Evolutionary conservation across 2,329 filamentous ascomycete species (phyloP), one percentile per base, ranked within the genome.

Genomic region (Byssothecium circinans): DNA sequence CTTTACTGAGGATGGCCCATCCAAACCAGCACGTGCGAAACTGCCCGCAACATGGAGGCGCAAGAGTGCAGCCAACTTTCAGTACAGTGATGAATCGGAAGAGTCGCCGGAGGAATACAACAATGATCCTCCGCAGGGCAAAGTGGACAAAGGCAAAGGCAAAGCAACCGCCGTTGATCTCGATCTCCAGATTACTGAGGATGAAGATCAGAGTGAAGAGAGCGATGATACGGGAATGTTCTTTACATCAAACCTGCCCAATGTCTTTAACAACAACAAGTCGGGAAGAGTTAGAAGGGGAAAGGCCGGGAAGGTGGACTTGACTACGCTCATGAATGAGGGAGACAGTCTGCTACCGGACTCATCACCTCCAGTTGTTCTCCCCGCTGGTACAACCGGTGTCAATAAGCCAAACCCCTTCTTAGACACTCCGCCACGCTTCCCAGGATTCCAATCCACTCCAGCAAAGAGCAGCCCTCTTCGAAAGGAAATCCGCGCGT

Each of bases 1-100:
- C 27, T 69, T 73, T 33, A 54, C 57, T 8, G 64, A 67, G 17
- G 61, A 69, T 37, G 54, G 55, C 4, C 45, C 48, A 8, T 45
- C 54, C 34, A 67, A 61, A 32, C 69, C 73, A 45, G 57, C 64
- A 17, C 67, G 74, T 23, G 56, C 68, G 14, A 75, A 75, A 47
- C 62, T 74, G 22, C 69, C 73, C 29, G 63, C 66, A 14, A 74
- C 73, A 3, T 74, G 74, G 69, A 70, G 74, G 34, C 64, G 70
- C n/a, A 70, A 59, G 17, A 73, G 63, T 29, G 67, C 62, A 4
- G 68, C 56, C 40, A 61, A 74, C 40, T 71, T 68, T 34, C 60
- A 64, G 7, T 72, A 73, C 47, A 62, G 67, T 18, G 70, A 75
- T 34, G 72, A 69, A 40, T 63, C 65, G 15, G 68, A 66, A 20